Evolutionary conservation across 1,284 basidiomycete species (phyloP).

Genomic region (Cystobasidiaceae sp.): DNA sequence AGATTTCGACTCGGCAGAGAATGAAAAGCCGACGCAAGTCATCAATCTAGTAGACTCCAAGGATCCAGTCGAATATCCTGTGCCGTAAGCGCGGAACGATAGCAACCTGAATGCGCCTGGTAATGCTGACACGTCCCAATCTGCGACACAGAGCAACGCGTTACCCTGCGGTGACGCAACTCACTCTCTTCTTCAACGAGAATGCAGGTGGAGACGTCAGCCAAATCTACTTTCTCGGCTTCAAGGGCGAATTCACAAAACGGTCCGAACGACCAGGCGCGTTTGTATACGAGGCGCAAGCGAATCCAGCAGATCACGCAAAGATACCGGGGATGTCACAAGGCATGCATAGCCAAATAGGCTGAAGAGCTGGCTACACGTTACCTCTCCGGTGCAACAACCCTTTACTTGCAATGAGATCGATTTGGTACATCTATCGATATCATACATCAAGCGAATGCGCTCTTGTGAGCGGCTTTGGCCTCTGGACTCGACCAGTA

Average conservation of each 20-base stretch:
- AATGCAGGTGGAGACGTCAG: constrained; percentile 41
- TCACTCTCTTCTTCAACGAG: constrained; percentile 43
- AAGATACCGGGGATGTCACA: constrained; percentile 39
- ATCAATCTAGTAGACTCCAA: constrained; percentile 39
- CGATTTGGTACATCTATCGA: background rate
- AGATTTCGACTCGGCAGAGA: constrained; percentile 42
- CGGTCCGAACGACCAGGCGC: constrained; percentile 37
- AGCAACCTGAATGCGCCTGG: background rate
- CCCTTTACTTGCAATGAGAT: background rate
- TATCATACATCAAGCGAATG: constrained; percentile 10
- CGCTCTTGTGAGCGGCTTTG: constrained; percentile 22
- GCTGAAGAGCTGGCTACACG: constrained; percentile 8
- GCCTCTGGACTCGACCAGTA: constrained; percentile 26
- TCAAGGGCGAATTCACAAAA: constrained; percentile 40
- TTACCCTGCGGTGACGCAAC: constrained; percentile 35
- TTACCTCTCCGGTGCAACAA: background rate
- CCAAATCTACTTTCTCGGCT: constrained; percentile 42
- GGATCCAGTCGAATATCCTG: constrained; percentile 40
- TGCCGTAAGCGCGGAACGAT: constrained; percentile 30
- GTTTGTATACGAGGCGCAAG: constrained; percentile 41
- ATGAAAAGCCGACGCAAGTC: constrained; percentile 36
- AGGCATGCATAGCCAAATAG: constrained; percentile 30
- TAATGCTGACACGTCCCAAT: background rate
- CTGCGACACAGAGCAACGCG: constrained; percentile 34
- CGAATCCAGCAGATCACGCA: constrained; percentile 41